phyloP scores from a whole-genome alignment of 164 flowering plant species.

The Sedum album region DNA sequence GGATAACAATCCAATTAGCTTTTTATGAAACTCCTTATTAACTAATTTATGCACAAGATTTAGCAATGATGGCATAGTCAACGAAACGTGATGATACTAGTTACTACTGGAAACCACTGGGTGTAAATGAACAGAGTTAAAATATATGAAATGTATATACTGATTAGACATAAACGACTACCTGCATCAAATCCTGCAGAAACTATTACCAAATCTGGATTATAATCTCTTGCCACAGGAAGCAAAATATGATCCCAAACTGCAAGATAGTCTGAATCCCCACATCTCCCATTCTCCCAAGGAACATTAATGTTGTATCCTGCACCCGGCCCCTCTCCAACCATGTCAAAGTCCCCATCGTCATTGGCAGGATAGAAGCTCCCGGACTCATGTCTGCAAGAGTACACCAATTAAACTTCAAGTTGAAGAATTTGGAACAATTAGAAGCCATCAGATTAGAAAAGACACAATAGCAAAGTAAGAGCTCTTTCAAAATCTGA shows the following conservation, averaged over 20 bases:
- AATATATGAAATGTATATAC: background rate
- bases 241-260: slow-evolving; percentile 89
- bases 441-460: background rate
- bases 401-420: background rate
- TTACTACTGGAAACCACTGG: background rate
- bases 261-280: slow-evolving; percentile 94
- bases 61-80: background rate
- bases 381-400: slow-evolving; percentile 72
- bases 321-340: slow-evolving; percentile 81
- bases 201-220: slow-evolving; percentile 75
- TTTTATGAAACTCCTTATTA: too few relatives aligned
- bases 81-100: background rate
- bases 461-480: background rate
- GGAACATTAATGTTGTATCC: slow-evolving; percentile 97
- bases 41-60: background rate
- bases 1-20: background rate
- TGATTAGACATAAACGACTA: slow-evolving; percentile 11
- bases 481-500: too few relatives aligned
- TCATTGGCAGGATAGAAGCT: slow-evolving; percentile 76
- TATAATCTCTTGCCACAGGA: slow-evolving; percentile 77
- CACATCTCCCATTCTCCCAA: slow-evolving; percentile 88
- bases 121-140: background rate
- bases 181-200: slow-evolving; percentile 99
- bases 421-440: background rate
- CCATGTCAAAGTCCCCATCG: slow-evolving; percentile 67